phyloP scores from a whole-genome alignment of 257 asterid species.

The Galeopsis tetrahit region DNA sequence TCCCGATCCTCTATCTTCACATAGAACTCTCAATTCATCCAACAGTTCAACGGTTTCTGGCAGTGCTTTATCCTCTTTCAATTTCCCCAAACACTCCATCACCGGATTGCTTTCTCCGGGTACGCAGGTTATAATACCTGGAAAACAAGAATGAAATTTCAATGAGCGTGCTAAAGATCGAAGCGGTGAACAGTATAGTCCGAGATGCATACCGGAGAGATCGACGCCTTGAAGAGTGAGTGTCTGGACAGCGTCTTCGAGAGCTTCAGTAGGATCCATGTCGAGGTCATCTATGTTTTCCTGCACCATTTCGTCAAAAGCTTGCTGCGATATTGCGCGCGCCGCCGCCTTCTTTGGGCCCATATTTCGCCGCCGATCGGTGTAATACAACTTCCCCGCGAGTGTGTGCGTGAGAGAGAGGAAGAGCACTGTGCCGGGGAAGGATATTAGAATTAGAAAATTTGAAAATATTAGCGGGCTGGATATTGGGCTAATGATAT shows the following conservation, averaged over 20 bases:
- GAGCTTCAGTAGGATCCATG: constrained; percentile 92
- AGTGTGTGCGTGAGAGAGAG: constrained; percentile 13
- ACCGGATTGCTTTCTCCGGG: constrained; percentile 89
- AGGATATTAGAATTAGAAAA: constrained; percentile 27
- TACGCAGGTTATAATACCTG: constrained; percentile 76
- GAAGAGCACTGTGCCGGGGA: constrained; percentile 24
- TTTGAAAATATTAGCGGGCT: constrained; percentile 41
- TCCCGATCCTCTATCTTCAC: constrained; percentile 56
- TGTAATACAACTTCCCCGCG: background rate
- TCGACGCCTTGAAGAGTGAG: constrained; percentile 92
- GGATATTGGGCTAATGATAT: background rate
- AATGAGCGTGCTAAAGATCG: constrained; percentile 9
- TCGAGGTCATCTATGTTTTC: constrained; percentile 91
- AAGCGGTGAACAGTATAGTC: background rate
- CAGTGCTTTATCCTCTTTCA: constrained; percentile 47
- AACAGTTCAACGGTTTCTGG: constrained; percentile 46
- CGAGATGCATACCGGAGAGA: constrained; percentile 65
- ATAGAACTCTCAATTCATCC: constrained; percentile 52
- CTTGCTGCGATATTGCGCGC: constrained; percentile 81
- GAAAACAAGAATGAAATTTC: background rate
- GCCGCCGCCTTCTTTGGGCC: constrained; percentile 57
- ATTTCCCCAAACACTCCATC: constrained; percentile 61
- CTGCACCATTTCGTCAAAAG: constrained; percentile 90
- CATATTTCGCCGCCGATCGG: constrained; percentile 53
- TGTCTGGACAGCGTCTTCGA: constrained; percentile 84